Percentiles rank a stretch among this genome's conserved stretches.
Conservation (phyloP, 805 yeast genomes). For the Kregervanrija delftensis region DNA sequence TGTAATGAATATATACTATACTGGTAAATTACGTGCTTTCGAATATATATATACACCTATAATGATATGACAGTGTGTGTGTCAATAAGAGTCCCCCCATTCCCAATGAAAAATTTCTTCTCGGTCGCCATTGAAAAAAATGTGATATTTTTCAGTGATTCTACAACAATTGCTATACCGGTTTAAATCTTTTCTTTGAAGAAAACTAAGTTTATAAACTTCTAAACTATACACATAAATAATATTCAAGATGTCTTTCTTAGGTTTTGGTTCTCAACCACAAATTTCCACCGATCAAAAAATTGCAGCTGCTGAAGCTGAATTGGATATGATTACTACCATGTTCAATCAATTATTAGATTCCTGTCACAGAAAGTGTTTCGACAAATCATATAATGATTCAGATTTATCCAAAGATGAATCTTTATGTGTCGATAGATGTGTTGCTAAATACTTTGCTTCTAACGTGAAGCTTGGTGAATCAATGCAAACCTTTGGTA, state of each 20-base stretch:
- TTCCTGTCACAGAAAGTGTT: conserved; percentile 85
- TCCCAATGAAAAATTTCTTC: neutral
- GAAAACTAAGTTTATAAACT: too few relatives aligned
- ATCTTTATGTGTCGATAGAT: conserved; percentile 85
- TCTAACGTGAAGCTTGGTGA: conserved; percentile 94
- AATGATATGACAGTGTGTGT: too few relatives aligned
- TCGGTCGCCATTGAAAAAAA: neutral
- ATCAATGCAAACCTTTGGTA: conserved; percentile 34
- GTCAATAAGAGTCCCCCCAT: too few relatives aligned
- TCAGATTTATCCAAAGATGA: conserved; percentile 75
- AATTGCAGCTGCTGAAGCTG: conserved; percentile 90
- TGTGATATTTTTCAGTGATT: too few relatives aligned
- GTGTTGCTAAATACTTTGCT: conserved; percentile 92
- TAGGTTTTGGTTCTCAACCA: conserved; percentile 70
- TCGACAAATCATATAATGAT: conserved; percentile 56
- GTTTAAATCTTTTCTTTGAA: too few relatives aligned
- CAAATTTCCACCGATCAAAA: conserved; percentile 70
- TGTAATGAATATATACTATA: too few relatives aligned
- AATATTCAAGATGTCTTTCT: conserved; percentile 45
- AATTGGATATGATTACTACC: conserved; percentile 93
- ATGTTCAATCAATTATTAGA: conserved; percentile 91
- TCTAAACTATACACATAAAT: too few relatives aligned
- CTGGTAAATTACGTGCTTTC: too few relatives aligned
- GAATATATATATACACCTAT: too few relatives aligned
- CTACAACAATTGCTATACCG: too few relatives aligned